phyloP scores from a whole-genome alignment of 2,329 filamentous ascomycete genomes.

The Xylaria sp. region DNA sequence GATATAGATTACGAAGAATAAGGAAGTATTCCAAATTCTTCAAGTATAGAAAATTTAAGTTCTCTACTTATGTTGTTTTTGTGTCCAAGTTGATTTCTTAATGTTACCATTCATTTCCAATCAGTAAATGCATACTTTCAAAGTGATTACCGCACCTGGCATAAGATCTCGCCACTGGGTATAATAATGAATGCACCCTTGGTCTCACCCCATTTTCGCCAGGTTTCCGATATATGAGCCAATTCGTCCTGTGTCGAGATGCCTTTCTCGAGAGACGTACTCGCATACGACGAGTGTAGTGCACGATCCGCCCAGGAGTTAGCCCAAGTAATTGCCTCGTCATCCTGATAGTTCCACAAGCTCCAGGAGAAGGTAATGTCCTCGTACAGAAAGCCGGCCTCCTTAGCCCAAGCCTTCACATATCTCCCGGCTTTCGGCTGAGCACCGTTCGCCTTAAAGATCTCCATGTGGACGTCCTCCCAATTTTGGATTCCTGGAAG shows the following conservation, averaged over 20 bases:
- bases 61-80: background rate
- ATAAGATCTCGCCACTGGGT: constrained; percentile 34
- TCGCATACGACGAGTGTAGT: constrained; percentile 27
- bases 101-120: background rate
- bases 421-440: constrained; percentile 34
- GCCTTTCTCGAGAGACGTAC: constrained; percentile 13
- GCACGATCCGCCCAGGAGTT: constrained; percentile 31
- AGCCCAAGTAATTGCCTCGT: constrained; percentile 25
- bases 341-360: constrained; percentile 35
- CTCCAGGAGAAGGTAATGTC: constrained; percentile 33
- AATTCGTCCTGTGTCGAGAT: constrained; percentile 31
- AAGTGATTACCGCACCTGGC: constrained; percentile 15
- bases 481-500: constrained; percentile 27
- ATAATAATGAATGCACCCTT: constrained; percentile 35
- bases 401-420: constrained; percentile 31
- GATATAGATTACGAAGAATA: background rate
- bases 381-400: constrained; percentile 22
- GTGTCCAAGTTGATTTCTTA: background rate
- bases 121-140: background rate
- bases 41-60: background rate
- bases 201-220: constrained; percentile 28
- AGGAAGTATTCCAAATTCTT: background rate
- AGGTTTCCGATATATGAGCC: constrained; percentile 24
- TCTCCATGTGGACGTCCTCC: constrained; percentile 27
- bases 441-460: constrained; percentile 21